These are phyloP conservation scores for Actinomucor elegans DNA, from an alignment of 371 early-diverging fungal genomes.

Conservation along the genomic window DNA sequence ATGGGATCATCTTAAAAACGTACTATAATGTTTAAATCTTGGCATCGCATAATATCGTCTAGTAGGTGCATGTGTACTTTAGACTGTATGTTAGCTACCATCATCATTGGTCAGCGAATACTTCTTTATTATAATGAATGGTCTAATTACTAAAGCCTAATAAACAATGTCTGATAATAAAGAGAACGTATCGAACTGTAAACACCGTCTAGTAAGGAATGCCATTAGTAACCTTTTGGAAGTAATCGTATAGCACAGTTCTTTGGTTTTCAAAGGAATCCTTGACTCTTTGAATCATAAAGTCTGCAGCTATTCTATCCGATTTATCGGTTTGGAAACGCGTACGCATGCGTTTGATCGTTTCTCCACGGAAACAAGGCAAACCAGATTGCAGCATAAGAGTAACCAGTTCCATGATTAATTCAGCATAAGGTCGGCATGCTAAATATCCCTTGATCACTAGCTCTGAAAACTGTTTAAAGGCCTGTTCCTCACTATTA, in stretches of 20 bases:
- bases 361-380: conserved; percentile 96
- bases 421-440: conserved; percentile 90
- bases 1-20: too few species aligned
- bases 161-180: too few species aligned
- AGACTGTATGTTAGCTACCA: too few species aligned
- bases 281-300: conserved; percentile 88
- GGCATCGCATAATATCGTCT: too few species aligned
- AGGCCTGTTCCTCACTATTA: conserved; percentile 77
- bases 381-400: conserved; percentile 96
- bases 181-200: too few species aligned
- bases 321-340: conserved; percentile 92
- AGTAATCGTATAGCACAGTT: conserved; percentile 83
- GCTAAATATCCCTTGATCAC: conserved; percentile 93
- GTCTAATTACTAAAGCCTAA: too few species aligned
- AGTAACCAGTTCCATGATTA: conserved; percentile 87
- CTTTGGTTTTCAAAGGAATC: conserved; percentile 91
- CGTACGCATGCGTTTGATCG: conserved; percentile 83
- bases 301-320: conserved; percentile 93
- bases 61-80: too few species aligned
- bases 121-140: too few species aligned
- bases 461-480: conserved; percentile 87
- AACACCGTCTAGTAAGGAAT: conserved; percentile 29
- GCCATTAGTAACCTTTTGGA: conserved; percentile 89
- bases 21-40: too few species aligned
- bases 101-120: too few species aligned